These are phyloP conservation scores for Yamadazyma kitorensis DNA, from an alignment of 805 yeast species.

Conservation along the genomic window DNA sequence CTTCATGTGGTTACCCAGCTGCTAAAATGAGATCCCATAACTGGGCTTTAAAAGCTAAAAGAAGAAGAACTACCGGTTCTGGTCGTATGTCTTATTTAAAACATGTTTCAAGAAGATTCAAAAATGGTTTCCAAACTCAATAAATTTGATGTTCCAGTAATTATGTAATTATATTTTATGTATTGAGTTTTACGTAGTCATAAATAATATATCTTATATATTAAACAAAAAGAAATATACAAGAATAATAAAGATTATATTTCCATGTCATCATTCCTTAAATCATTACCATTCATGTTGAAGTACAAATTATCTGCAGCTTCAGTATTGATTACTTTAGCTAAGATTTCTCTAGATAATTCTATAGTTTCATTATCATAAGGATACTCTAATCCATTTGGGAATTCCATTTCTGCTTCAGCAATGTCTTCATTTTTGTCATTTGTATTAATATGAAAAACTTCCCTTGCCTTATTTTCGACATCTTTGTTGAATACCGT, in stretches of 20 bases:
- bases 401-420: constrained; percentile 37
- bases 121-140: constrained; percentile 89
- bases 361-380: constrained; percentile 64
- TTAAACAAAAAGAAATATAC: neutral
- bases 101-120: constrained; percentile 96
- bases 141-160: constrained; percentile 8
- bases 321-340: constrained; percentile 65
- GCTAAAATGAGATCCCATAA: constrained; percentile 98
- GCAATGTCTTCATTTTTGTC: constrained; percentile 14
- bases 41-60: constrained; percentile 99
- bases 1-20: constrained; percentile 99
- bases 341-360: constrained; percentile 67
- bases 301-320: constrained; percentile 74
- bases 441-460: constrained; percentile 26
- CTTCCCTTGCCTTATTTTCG: constrained; percentile 37
- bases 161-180: constrained; percentile 3
- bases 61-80: constrained; percentile 99
- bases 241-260: constrained; percentile 10
- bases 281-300: constrained; percentile 48
- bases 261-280: constrained; percentile 21
- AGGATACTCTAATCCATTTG: constrained; percentile 62
- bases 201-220: too few relatives aligned
- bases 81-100: constrained; percentile 99
- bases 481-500: constrained; percentile 46
- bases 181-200: constrained; percentile 4